Evolutionary conservation across 768 basidiomycete species (phyloP).

Genomic region (Pilatotrama ljubarskyi): DNA sequence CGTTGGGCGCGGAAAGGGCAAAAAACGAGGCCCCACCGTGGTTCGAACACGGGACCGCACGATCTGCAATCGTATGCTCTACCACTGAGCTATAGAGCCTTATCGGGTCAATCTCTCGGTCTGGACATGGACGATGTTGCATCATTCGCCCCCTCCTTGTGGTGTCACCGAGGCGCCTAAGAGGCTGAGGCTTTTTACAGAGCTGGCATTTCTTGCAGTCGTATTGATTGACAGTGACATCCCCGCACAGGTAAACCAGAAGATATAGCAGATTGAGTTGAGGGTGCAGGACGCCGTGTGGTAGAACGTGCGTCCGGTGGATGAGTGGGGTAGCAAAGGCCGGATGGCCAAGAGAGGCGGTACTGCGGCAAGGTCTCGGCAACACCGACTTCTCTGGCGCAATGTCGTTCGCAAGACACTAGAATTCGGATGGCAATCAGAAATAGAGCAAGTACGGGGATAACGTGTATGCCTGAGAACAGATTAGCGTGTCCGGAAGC

Average conservation of each 20-base stretch:
- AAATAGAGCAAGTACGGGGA: neutral
- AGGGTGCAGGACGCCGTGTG: neutral
- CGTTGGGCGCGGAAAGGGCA: no score
- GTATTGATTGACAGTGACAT: no score
- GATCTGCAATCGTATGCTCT: conserved; percentile 64
- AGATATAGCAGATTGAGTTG: neutral
- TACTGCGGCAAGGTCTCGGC: conserved; percentile 6
- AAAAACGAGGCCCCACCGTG: conserved; percentile 50
- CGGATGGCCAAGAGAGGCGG: conserved; percentile 9
- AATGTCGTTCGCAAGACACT: neutral
- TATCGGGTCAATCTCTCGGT: no score
- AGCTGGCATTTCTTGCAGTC: neutral
- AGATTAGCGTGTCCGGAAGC: neutral
- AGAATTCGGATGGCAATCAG: neutral
- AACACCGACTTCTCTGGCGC: neutral
- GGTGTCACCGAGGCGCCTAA: no score
- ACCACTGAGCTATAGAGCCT: conserved; percentile 46
- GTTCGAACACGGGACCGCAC: conserved; percentile 58
- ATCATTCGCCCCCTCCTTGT: no score
- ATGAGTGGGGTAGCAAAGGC: neutral
- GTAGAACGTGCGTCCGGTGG: neutral
- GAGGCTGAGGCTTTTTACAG: no score
- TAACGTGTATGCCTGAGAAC: conserved; percentile 1
- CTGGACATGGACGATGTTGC: neutral
- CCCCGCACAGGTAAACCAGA: neutral